Base-by-base conservation (phyloP, 495 filamentous ascomycete genomes). In the Tuber brumale region DNA sequence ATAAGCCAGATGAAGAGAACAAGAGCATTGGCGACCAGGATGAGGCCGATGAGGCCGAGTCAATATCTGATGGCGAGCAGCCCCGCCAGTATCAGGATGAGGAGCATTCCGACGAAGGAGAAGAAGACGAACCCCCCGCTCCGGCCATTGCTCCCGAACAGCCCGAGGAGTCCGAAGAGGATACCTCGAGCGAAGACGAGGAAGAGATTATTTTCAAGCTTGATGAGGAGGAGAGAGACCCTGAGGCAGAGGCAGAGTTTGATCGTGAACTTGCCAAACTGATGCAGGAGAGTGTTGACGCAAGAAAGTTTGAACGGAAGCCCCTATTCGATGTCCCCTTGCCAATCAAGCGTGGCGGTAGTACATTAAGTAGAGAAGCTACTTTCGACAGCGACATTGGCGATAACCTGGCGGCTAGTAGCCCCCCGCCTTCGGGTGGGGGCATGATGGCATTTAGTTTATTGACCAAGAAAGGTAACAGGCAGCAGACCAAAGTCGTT, bases 231-330 rank as follows among this genome's bases (percentile, higher is more conserved):
- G 91, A 96, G 82, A 88, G 94, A 66, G 94, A 99, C 76, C 96
- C 95, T 0, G 94, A 97, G 85, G 92, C 90, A 69, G 95, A 98
- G 77, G 95, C 95, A 9, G 96, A 99, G 51, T 99, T 99, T 81
- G 96, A 98, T 81, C 93, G 95, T 80, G 95, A 98, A 85, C 94
- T 96, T 84, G 94, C 96, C 27, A 98, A 97, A 84, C 92, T 99
- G 90, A 97, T 98, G 96, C 88, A 94, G 77, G 95, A 99, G 82
- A 97, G 94, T 86, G 85, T 96, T 83, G 96, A 98, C 51, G 93
- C 94, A 12, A 88, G 96, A 73, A 95, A 95, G 80, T 95, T 96
- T 79, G 95, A 99, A 80, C 93, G 95, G 69, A 97, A 97, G 84
- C 90, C 91, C 45, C 86, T 96, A 69, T 97, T 99, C 82, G 95